phyloP scores from a whole-genome alignment of 2,329 filamentous ascomycete species.

The Apiospora koreana region DNA sequence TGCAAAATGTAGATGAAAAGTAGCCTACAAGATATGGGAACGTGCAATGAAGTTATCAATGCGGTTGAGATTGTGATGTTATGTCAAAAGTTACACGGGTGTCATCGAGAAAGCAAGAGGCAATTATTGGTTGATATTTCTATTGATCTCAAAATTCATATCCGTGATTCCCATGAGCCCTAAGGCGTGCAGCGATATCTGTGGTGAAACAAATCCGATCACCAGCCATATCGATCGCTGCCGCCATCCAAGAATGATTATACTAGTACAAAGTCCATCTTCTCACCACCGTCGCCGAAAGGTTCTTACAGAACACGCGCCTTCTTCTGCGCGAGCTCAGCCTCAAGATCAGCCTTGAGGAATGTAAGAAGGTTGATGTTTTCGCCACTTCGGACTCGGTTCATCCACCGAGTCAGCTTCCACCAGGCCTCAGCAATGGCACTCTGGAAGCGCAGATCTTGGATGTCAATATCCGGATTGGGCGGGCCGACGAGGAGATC shows the following conservation, averaged over 20 bases:
- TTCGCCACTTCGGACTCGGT: neutral
- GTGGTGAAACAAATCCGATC: too few relatives aligned
- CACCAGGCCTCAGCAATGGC: neutral
- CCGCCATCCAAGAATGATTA: neutral
- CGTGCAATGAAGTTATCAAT: too few relatives aligned
- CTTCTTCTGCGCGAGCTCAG: neutral
- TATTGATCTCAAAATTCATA: too few relatives aligned
- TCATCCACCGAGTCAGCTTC: neutral
- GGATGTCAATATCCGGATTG: neutral
- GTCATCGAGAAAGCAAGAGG: too few relatives aligned
- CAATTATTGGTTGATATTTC: too few relatives aligned
- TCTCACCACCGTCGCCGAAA: neutral
- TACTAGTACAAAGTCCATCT: neutral
- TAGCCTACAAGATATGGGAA: too few relatives aligned
- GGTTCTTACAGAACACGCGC: neutral
- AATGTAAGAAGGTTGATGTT: neutral
- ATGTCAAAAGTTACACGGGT: too few relatives aligned
- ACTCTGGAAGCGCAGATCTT: neutral
- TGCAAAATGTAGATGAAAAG: too few relatives aligned
- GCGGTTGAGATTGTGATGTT: too few relatives aligned
- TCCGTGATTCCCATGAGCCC: too few relatives aligned
- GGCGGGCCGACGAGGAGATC: neutral
- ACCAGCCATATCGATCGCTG: neutral
- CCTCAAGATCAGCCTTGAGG: neutral
- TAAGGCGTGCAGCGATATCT: too few relatives aligned